Conservation (phyloP, 2,329 filamentous ascomycete species). For the Aspergillus luchuensis region DNA sequence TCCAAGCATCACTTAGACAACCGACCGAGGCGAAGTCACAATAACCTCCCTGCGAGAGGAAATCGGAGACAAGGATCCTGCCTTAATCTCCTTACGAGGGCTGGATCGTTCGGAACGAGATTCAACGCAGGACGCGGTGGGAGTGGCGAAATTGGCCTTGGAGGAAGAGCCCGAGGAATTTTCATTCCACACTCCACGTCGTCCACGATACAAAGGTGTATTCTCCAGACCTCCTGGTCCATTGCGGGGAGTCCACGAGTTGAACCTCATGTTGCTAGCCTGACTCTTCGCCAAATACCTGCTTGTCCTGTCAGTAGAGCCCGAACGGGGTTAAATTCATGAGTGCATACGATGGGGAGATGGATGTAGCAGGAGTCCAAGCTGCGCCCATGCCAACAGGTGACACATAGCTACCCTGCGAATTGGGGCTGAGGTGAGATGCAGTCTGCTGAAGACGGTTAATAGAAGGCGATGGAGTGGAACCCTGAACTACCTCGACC, state of each 20-base stretch:
- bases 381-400: conserved; percentile 44
- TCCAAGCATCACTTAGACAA: conserved; percentile 22
- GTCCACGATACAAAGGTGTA: conserved; percentile 39
- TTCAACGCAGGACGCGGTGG: conserved; percentile 32
- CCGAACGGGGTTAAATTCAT: not conserved
- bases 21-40: conserved; percentile 39
- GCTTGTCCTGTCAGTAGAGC: conserved; percentile 31
- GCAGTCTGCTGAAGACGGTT: conserved; percentile 44
- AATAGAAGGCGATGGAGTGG: conserved; percentile 47
- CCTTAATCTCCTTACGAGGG: conserved; percentile 43
- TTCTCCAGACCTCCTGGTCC: conserved; percentile 43
- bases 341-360: conserved; percentile 49
- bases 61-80: conserved; percentile 41
- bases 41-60: conserved; percentile 43
- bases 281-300: conserved; percentile 45
- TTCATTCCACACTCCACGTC: conserved; percentile 35
- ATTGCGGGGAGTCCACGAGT: conserved; percentile 42
- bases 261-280: conserved; percentile 36
- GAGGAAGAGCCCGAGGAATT: conserved; percentile 39
- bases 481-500: conserved; percentile 49
- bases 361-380: conserved; percentile 52
- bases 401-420: conserved; percentile 47
- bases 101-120: conserved; percentile 41
- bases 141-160: conserved; percentile 32
- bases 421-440: conserved; percentile 46